Evolutionary conservation across 495 filamentous ascomycete genomes (phyloP).

Genomic region (Aspergillus sclerotioniger): DNA sequence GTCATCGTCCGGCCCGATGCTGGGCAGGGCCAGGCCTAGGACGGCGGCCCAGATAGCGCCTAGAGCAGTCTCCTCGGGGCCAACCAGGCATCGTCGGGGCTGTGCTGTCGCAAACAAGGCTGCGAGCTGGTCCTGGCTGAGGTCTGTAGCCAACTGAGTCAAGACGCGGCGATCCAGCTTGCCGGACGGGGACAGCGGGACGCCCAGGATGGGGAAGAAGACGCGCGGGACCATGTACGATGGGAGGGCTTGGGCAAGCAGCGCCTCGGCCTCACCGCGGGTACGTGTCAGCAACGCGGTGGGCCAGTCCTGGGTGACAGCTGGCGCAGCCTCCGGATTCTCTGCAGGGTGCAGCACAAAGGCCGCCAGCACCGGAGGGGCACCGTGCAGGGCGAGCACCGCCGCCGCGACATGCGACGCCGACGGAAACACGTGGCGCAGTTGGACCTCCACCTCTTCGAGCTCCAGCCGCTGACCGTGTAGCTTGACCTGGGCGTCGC

Average conservation of each 20-base stretch:
- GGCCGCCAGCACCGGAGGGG: too few species aligned
- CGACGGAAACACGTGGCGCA: neutral
- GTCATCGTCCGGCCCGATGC: slow-evolving; percentile 27
- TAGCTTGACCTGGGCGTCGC: neutral
- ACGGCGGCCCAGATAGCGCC: slow-evolving; percentile 23
- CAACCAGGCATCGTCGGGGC: neutral
- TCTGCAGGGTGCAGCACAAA: neutral
- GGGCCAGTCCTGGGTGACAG: slow-evolving; percentile 20
- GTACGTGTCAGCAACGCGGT: neutral
- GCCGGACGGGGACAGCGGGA: slow-evolving; percentile 38
- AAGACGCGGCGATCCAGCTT: slow-evolving; percentile 37
- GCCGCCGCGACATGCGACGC: too few species aligned
- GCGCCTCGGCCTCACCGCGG: neutral
- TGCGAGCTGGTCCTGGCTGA: neutral
- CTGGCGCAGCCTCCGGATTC: slow-evolving; percentile 16
- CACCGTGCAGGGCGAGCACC: neutral
- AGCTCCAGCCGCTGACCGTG: slow-evolving; percentile 8
- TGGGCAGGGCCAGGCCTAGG: slow-evolving; percentile 12
- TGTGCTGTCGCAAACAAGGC: slow-evolving; percentile 9
- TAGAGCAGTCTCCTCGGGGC: neutral
- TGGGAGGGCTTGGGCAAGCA: slow-evolving; percentile 15
- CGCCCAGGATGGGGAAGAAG: slow-evolving; percentile 31
- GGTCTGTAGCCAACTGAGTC: neutral
- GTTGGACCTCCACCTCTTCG: slow-evolving; percentile 1
- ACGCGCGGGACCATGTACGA: slow-evolving; percentile 45